Conservation (phyloP, 2,329 filamentous ascomycete genomes). For the Clonostachys solani region DNA sequence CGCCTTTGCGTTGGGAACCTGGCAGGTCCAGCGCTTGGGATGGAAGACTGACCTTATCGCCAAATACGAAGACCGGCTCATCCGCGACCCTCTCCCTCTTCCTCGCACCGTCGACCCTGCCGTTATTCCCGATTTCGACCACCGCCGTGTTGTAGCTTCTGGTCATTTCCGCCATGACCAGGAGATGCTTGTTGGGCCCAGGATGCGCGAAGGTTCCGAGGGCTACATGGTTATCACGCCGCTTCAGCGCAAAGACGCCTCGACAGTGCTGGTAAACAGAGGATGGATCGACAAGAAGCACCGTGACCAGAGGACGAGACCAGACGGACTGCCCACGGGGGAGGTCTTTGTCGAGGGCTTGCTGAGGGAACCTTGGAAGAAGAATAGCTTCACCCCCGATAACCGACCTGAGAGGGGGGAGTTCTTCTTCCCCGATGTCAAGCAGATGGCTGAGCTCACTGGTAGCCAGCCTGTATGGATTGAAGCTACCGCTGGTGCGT, state of each 20-base stretch:
- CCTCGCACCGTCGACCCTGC: conserved; percentile 77
- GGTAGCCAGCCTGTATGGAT: conserved; percentile 90
- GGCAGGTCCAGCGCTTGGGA: conserved; percentile 88
- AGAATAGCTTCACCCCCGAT: conserved; percentile 94
- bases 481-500: conserved; percentile 86
- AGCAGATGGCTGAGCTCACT: conserved; percentile 80
- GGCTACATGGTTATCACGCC: conserved; percentile 92
- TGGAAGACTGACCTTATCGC: conserved; percentile 95
- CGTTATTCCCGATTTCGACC: conserved; percentile 88
- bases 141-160: conserved; percentile 72
- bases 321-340: conserved; percentile 61
- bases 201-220: conserved; percentile 83
- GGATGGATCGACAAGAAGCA: conserved; percentile 87
- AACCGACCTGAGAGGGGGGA: conserved; percentile 79
- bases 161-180: conserved; percentile 80
- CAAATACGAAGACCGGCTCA: conserved; percentile 85
- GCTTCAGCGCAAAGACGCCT: conserved; percentile 62
- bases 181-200: conserved; percentile 94
- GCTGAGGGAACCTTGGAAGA: conserved; percentile 87
- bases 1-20: conserved; percentile 84
- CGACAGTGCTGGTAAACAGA: conserved; percentile 80
- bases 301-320: conserved; percentile 59
- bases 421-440: conserved; percentile 94
- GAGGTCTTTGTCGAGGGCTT: conserved; percentile 80
- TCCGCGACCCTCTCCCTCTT: conserved; percentile 79